Conservation (phyloP, 1,139 yeast genomes). For the Debaryomycetaceae sp. region DNA sequence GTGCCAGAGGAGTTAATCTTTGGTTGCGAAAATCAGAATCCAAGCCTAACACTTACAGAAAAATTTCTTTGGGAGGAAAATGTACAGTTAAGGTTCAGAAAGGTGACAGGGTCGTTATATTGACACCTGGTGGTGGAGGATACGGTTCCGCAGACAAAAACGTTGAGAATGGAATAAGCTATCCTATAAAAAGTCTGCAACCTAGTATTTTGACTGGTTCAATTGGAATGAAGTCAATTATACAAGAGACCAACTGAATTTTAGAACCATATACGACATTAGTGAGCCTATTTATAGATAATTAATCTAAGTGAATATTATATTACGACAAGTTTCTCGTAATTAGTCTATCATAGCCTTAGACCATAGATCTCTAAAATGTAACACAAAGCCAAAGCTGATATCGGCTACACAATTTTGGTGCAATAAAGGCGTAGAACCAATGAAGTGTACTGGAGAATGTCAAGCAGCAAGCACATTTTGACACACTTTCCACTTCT, state of each 20-base stretch:
- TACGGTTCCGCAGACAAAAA: slow-evolving; percentile 24
- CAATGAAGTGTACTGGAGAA: background rate
- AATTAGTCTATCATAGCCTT: background rate
- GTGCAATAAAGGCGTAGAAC: background rate
- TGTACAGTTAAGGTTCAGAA: slow-evolving; percentile 35
- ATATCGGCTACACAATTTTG: background rate
- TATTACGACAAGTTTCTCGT: no score
- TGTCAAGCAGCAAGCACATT: background rate
- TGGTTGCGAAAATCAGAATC: slow-evolving; percentile 30
- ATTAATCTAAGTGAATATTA: no score
- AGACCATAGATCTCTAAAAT: background rate
- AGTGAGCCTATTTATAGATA: no score
- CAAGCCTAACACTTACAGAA: slow-evolving; percentile 19
- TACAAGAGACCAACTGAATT: slow-evolving; percentile 33
- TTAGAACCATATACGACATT: no score
- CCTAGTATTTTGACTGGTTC: slow-evolving; percentile 35
- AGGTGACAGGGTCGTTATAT: slow-evolving; percentile 42
- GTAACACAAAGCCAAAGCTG: slow-evolving; percentile 2
- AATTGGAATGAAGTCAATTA: slow-evolving; percentile 29
- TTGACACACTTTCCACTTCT: slow-evolving; percentile 35
- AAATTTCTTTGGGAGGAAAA: slow-evolving; percentile 40
- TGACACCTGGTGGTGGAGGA: slow-evolving; percentile 53
- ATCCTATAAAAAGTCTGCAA: slow-evolving; percentile 22
- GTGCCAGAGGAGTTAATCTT: slow-evolving; percentile 36
- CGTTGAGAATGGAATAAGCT: slow-evolving; percentile 12